Base-by-base conservation (phyloP, 75 land plant species). In the Gnetum montanum region DNA sequence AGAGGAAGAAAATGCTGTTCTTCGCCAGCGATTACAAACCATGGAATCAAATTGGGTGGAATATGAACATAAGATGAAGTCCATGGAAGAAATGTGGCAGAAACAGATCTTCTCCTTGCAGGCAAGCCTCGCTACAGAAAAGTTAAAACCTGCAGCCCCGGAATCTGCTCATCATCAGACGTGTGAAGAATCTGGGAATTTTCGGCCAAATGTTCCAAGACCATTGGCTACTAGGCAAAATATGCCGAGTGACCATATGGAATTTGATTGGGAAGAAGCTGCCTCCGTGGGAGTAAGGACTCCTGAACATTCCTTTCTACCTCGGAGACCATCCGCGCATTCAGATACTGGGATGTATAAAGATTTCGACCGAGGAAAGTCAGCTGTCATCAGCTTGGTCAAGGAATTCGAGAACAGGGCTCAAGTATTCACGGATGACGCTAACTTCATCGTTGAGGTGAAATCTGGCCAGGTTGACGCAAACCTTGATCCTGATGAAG, bases 31-130 rank as follows among this genome's bases (percentile, higher is more conserved):
- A 15, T 69, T 79, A 30, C 80, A 79, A 34, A 86, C 85, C 38
- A 85, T 76, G 50, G 95, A 85, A 63, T 68, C 43, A 30, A 78
- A 81, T 26, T 81, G 97, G 89, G 59, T 73, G 3, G 86, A 74
- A 24, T 82, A 82, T 61, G 90, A 82, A 58, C 44, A 60, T 43
- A 85, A 82, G 63, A 83, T 85, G 90, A 79, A 65, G 40, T 78
- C 95, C 47, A 89, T 89, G 88, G 94, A 91, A 72, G 94, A 87
- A 57, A 73, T 78, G 24, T 81, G 93, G 97, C 94, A 83, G 57
- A 87, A 77, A 57, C 96, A 87, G 60, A 83, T 83, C 77, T 60
- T 74, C 22, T 73, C 88, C 2, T 69, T 90, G 15, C 84, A 83
- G 61, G 67, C 70, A 19, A 83, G 84, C 43, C 84, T 86, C 41